phyloP scores from a whole-genome alignment of 805 yeast species.

The Candida nanaspora region DNA sequence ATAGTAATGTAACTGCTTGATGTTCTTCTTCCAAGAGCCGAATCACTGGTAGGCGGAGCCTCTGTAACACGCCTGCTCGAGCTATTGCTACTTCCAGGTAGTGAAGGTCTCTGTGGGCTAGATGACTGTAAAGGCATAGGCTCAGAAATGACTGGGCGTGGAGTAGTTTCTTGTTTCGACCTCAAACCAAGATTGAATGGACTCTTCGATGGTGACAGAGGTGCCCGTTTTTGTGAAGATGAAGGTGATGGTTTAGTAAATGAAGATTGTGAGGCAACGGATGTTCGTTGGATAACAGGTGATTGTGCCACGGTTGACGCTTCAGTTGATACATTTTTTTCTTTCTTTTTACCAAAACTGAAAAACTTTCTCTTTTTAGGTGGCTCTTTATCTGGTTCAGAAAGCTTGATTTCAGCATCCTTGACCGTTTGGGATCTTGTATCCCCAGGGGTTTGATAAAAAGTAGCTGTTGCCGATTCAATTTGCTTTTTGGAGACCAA shows the following conservation, averaged over 20 bases:
- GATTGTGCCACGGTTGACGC: background rate
- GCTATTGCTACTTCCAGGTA: too few species aligned
- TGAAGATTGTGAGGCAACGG: background rate
- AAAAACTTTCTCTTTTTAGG: slow-evolving; percentile 3
- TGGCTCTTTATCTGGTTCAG: slow-evolving; percentile 1
- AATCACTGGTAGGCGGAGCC: too few species aligned
- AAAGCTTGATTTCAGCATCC: too few species aligned
- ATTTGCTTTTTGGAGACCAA: too few species aligned
- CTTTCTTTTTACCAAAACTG: slow-evolving; percentile 2
- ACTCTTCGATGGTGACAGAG: background rate
- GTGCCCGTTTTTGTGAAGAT: background rate
- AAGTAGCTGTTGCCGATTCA: background rate
- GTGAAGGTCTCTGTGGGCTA: background rate
- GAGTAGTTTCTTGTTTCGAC: too few species aligned
- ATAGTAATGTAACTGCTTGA: background rate
- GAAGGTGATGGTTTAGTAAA: background rate
- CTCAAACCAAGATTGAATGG: too few species aligned
- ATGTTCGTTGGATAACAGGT: background rate
- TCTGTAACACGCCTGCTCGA: too few species aligned
- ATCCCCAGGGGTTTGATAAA: background rate
- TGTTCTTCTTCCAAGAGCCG: background rate
- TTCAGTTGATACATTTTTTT: background rate
- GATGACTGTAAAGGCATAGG: too few species aligned
- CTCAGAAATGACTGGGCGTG: too few species aligned
- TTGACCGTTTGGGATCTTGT: background rate